Percentiles rank a stretch among this genome's conserved stretches.
phyloP scores from a whole-genome alignment of 2,329 filamentous ascomycete genomes.

The Exserohilum turcica region DNA sequence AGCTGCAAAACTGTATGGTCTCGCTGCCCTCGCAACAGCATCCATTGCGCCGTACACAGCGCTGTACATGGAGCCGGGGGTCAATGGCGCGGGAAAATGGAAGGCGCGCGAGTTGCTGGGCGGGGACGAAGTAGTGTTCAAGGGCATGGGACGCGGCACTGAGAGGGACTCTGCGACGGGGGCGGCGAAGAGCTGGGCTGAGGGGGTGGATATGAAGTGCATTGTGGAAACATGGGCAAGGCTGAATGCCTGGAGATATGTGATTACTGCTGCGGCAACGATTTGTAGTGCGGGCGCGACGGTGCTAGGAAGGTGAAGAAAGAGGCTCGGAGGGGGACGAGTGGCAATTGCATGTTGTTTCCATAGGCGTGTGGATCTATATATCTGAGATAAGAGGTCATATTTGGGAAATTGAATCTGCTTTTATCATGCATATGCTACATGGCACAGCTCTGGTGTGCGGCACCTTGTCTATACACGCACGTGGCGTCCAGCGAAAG shows the following conservation, averaged over 20 bases:
- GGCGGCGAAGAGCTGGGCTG: conserved; percentile 23
- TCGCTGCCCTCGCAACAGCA: conserved; percentile 30
- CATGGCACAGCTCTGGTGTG: not conserved
- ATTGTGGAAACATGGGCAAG: conserved; percentile 25
- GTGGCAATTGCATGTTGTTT: not conserved
- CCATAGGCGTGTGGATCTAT: not conserved
- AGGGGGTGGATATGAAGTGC: conserved; percentile 26
- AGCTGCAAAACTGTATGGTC: conserved; percentile 28
- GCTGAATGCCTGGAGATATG: conserved; percentile 26
- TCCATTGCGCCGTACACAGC: conserved; percentile 47
- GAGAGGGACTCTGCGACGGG: conserved; percentile 22
- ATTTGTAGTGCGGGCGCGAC: conserved; percentile 24
- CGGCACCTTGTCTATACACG: not conserved
- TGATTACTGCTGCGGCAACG: conserved; percentile 21
- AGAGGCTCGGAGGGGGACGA: not conserved
- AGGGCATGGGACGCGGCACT: conserved; percentile 16
- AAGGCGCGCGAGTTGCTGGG: conserved; percentile 43
- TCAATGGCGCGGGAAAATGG: conserved; percentile 50
- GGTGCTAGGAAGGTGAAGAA: not conserved
- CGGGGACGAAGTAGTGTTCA: conserved; percentile 25
- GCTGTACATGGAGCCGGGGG: conserved; percentile 47
- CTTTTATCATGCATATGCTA: not conserved
- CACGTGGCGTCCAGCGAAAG: not conserved
- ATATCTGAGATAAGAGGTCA: not conserved
- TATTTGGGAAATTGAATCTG: not conserved